Conservation (phyloP, 306 rosid species). For the Dryas drummondii region DNA sequence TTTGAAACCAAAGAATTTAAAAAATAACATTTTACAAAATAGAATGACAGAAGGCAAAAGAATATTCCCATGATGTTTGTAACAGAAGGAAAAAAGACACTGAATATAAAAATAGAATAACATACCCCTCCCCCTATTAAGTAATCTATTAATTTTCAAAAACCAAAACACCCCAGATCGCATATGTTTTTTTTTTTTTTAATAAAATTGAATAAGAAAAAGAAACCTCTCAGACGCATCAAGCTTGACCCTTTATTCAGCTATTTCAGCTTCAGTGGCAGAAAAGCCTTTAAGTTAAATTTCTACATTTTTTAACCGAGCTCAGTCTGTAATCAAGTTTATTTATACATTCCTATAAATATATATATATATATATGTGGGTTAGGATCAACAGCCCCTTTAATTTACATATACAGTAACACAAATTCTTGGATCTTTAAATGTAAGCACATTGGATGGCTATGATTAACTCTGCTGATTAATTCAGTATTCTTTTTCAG, state of each 20-base stretch:
- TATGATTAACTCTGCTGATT: not conserved
- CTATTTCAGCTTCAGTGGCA: not conserved
- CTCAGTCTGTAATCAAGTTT: not conserved
- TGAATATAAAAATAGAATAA: not conserved
- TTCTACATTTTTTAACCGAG: not conserved
- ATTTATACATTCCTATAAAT: not conserved
- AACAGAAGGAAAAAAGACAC: not conserved
- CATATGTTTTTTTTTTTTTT: not conserved
- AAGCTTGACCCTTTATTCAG: not conserved
- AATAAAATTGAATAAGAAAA: not conserved
- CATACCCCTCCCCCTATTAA: not conserved
- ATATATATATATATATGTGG: no score
- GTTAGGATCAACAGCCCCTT: not conserved
- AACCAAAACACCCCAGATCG: not conserved
- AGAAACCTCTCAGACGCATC: not conserved
- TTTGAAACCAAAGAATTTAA: not conserved
- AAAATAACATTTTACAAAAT: not conserved
- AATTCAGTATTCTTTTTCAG: not conserved
- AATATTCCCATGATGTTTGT: not conserved
- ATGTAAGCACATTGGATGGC: not conserved
- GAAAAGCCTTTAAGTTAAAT: not conserved
- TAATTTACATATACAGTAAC: not conserved
- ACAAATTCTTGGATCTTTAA: not conserved
- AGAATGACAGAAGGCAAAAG: not conserved
- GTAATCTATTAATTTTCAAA: not conserved